Percentiles rank a stretch among this genome's conserved stretches.
Conservation (phyloP, 345 rosid genomes). For the Corchorus capsularis region DNA sequence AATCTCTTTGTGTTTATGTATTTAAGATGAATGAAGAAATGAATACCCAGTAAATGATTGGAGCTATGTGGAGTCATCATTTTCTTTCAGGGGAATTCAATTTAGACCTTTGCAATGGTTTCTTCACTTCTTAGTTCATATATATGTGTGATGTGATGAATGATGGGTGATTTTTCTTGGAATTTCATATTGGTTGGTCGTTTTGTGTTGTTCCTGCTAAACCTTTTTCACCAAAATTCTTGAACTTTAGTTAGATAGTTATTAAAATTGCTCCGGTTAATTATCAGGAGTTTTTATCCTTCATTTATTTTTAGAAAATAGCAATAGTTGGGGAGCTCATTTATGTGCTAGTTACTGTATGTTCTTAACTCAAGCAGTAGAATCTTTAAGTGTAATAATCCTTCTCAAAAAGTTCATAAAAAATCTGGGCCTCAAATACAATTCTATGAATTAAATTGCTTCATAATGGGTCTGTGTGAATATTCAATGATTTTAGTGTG, state of each 20-base stretch:
- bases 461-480: not conserved
- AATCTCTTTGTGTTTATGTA: constrained; percentile 11
- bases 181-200: not conserved
- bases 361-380: not conserved
- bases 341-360: not conserved
- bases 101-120: not conserved
- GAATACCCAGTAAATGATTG: not conserved
- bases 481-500: not conserved
- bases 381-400: not conserved
- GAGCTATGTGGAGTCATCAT: not conserved
- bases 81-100: not conserved
- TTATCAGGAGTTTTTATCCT: not conserved
- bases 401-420: not conserved
- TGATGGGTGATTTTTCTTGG: not conserved
- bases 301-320: not conserved
- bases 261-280: not conserved
- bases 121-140: not conserved
- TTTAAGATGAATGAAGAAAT: not conserved
- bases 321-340: not conserved
- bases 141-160: not conserved
- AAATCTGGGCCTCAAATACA: not conserved
- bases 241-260: not conserved
- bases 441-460: not conserved
- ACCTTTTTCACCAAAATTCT: not conserved
- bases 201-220: not conserved